Percentiles rank a stretch among this genome's conserved stretches.
These are phyloP conservation scores for Primulina eburnea DNA, from an alignment of 257 asterid genomes.

Conservation along the genomic window DNA sequence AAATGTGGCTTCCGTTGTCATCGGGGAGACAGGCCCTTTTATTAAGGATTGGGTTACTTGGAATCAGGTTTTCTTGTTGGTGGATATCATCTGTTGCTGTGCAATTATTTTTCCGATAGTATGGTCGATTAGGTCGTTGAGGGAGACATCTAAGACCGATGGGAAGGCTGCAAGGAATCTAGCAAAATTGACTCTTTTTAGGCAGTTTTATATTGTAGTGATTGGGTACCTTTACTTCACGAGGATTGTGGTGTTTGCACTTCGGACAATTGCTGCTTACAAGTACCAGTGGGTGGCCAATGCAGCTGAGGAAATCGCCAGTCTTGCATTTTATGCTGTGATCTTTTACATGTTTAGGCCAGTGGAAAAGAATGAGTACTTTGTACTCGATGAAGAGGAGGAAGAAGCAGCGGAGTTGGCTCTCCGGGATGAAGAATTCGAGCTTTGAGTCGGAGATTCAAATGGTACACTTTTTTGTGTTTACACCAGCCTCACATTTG, in stretches of 20 bases:
- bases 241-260: constrained; percentile 92
- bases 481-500: constrained; percentile 28
- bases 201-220: constrained; percentile 93
- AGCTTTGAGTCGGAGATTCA: constrained; percentile 57
- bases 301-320: constrained; percentile 92
- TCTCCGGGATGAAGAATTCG: constrained; percentile 84
- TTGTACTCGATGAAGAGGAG: constrained; percentile 84
- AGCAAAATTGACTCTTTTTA: constrained; percentile 80
- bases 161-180: constrained; percentile 98
- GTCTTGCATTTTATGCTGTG: constrained; percentile 68
- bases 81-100: constrained; percentile 88
- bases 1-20: constrained; percentile 80
- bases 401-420: constrained; percentile 93
- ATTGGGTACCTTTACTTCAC: constrained; percentile 94
- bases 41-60: constrained; percentile 92
- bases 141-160: constrained; percentile 95
- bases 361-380: constrained; percentile 78
- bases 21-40: constrained; percentile 97
- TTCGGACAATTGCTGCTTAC: constrained; percentile 78
- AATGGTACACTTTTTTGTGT: constrained; percentile 30
- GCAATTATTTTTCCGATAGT: constrained; percentile 93
- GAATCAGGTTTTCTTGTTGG: constrained; percentile 88
- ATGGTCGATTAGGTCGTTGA: constrained; percentile 92
- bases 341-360: constrained; percentile 99
- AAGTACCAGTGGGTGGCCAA: constrained; percentile 94